phyloP scores from a whole-genome alignment of 352 stramenopile genomes.

The Pythium guiyangense region DNA sequence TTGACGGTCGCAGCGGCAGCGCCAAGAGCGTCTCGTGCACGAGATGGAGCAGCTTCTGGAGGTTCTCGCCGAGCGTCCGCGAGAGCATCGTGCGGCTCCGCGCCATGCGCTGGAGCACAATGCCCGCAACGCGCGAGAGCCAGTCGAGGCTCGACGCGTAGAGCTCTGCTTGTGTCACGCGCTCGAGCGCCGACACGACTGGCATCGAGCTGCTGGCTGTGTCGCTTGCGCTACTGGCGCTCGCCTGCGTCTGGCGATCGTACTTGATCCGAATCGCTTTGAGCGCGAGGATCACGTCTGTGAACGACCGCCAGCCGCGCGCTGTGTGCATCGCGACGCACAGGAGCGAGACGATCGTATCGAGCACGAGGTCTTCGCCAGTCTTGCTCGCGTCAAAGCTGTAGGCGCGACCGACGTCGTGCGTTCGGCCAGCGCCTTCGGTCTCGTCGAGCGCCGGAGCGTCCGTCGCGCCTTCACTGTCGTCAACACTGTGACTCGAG shows the following conservation, averaged over 20 bases:
- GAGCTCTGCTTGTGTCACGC: constrained; percentile 27
- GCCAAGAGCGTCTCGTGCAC: constrained; percentile 60
- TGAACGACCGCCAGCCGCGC: constrained; percentile 59
- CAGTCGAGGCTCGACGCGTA: constrained; percentile 55
- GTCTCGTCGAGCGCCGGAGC: not conserved
- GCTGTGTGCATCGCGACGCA: constrained; percentile 64
- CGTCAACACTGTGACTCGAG: constrained; percentile 14
- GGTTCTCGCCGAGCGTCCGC: constrained; percentile 65
- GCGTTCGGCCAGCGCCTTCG: not conserved
- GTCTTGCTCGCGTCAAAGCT: constrained; percentile 69
- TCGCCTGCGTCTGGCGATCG: constrained; percentile 9
- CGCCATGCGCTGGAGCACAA: constrained; percentile 77
- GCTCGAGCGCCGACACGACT: constrained; percentile 9
- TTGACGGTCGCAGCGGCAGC: constrained; percentile 17
- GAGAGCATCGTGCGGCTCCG: constrained; percentile 74
- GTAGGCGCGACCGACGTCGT: constrained; percentile 32
- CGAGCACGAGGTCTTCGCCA: constrained; percentile 74
- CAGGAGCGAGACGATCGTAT: constrained; percentile 80
- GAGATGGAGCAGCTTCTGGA: constrained; percentile 68
- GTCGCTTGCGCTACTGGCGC: not conserved
- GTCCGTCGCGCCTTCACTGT: not conserved
- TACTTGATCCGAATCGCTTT: constrained; percentile 69
- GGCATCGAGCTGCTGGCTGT: not conserved
- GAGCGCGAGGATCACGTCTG: constrained; percentile 57
- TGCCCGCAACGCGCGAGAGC: constrained; percentile 51